Conservation (phyloP, 495 filamentous ascomycete species). For the Aspergillus steynii region DNA sequence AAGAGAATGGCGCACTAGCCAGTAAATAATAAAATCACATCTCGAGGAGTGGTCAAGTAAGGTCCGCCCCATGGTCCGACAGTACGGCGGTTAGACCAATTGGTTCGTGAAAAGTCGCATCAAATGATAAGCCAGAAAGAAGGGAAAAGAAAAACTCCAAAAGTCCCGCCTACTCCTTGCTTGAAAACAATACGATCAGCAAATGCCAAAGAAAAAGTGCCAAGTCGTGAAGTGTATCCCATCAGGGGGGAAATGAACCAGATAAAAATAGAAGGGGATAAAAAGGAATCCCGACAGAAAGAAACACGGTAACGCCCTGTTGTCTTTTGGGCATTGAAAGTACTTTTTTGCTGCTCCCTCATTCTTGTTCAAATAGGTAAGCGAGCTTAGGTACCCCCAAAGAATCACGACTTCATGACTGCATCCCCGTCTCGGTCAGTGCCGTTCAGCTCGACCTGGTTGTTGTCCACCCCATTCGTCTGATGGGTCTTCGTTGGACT, state of each 20-base stretch:
- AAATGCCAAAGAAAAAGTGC: conserved; percentile 21
- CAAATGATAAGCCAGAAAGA: conserved; percentile 4
- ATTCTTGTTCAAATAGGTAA: neutral
- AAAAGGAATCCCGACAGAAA: conserved; percentile 15
- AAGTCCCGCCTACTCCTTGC: conserved; percentile 38
- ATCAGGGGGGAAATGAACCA: conserved; percentile 10
- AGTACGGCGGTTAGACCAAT: neutral
- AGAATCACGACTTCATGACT: conserved; percentile 38
- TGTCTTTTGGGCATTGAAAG: neutral
- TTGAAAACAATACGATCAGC: conserved; percentile 23
- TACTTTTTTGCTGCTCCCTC: neutral
- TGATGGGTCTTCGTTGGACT: conserved; percentile 12
- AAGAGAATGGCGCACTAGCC: conserved; percentile 9
- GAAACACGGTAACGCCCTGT: conserved; percentile 23
- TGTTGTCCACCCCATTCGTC: conserved; percentile 15
- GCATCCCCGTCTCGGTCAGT: conserved; percentile 40
- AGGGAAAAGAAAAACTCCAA: conserved; percentile 23
- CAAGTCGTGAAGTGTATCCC: conserved; percentile 10
- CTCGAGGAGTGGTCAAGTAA: neutral
- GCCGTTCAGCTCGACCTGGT: conserved; percentile 21
- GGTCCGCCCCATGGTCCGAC: neutral
- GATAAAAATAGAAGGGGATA: conserved; percentile 13
- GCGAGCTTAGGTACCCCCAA: neutral
- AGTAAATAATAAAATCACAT: conserved; percentile 11
- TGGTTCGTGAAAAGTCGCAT: conserved; percentile 8